A percentile compares a stretch with the other conserved stretches of the same genome.
Conservation (phyloP, 106 monocot species). For the Xerophyta viscosa region DNA sequence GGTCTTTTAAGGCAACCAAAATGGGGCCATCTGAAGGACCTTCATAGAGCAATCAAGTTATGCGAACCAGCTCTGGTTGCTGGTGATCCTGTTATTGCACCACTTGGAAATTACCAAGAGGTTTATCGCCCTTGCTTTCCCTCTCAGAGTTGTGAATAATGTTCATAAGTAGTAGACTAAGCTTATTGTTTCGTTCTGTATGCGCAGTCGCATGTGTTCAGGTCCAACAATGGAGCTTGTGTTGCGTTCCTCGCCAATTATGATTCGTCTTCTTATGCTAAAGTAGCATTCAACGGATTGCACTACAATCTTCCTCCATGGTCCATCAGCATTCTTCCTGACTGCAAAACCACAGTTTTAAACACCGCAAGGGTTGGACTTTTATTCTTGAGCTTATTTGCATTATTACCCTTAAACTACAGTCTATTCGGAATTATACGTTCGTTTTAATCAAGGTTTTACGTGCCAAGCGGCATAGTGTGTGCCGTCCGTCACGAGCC, state of each 20-base stretch:
- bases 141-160: too few species aligned
- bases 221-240: constrained; percentile 60
- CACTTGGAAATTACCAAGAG: constrained; percentile 70
- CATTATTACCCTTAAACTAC: too few species aligned
- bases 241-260: constrained; percentile 89
- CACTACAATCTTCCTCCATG: constrained; percentile 89
- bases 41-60: constrained; percentile 81
- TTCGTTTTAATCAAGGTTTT: too few species aligned
- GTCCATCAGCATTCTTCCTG: constrained; percentile 96
- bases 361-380: constrained; percentile 88
- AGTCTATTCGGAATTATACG: too few species aligned
- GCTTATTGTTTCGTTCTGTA: constrained; percentile 3
- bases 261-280: constrained; percentile 38
- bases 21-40: constrained; percentile 94
- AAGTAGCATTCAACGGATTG: constrained; percentile 69
- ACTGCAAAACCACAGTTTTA: constrained; percentile 78
- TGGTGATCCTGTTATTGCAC: constrained; percentile 57
- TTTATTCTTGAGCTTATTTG: too few species aligned
- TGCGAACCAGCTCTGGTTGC: constrained; percentile 75
- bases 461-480: too few species aligned
- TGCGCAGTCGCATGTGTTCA: constrained; percentile 59
- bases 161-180: constrained; percentile 1
- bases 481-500: too few species aligned
- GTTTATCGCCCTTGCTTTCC: too few species aligned
- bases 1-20: constrained; percentile 87